phyloP scores from a whole-genome alignment of 768 basidiomycete species.

The Rhodosporidiobolus odoratus region DNA sequence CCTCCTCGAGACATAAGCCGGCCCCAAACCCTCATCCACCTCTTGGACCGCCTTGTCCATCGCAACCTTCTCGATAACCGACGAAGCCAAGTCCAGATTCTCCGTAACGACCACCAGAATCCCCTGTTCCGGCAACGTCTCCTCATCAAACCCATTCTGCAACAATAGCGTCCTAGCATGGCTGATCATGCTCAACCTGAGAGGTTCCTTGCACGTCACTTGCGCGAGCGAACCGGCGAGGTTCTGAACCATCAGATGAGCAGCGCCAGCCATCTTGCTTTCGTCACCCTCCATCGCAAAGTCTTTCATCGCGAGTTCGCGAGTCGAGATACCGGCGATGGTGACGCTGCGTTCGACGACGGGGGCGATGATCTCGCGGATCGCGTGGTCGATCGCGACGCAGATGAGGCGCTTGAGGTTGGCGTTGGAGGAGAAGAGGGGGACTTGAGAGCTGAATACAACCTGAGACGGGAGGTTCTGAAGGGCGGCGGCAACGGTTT shows the following conservation, averaged over 20 bases:
- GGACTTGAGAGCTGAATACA: slow-evolving; percentile 69
- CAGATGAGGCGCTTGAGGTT: slow-evolving; percentile 85
- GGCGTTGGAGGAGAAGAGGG: slow-evolving; percentile 63
- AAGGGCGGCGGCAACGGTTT: slow-evolving; percentile 56
- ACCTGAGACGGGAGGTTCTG: slow-evolving; percentile 64
- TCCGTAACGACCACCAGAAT: slow-evolving; percentile 73
- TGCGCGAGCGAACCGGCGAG: slow-evolving; percentile 91
- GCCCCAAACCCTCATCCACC: slow-evolving; percentile 79
- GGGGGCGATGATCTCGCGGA: slow-evolving; percentile 95
- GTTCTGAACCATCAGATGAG: slow-evolving; percentile 93
- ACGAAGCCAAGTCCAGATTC: slow-evolving; percentile 87
- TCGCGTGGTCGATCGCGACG: slow-evolving; percentile 83
- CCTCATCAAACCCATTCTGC: slow-evolving; percentile 87
- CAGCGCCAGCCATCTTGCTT: slow-evolving; percentile 80
- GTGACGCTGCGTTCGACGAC: slow-evolving; percentile 98
- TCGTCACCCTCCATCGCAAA: slow-evolving; percentile 90
- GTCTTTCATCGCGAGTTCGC: slow-evolving; percentile 91
- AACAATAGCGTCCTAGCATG: slow-evolving; percentile 76
- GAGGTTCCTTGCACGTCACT: slow-evolving; percentile 95
- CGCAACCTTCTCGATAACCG: slow-evolving; percentile 91
- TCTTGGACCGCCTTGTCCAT: slow-evolving; percentile 92
- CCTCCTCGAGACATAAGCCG: slow-evolving; percentile 74
- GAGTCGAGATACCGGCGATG: slow-evolving; percentile 93
- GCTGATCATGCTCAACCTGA: slow-evolving; percentile 82
- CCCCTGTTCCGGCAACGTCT: slow-evolving; percentile 75